Evolutionary conservation across 345 rosid species (phyloP).

Genomic region (Cardiospermum halicacabum): DNA sequence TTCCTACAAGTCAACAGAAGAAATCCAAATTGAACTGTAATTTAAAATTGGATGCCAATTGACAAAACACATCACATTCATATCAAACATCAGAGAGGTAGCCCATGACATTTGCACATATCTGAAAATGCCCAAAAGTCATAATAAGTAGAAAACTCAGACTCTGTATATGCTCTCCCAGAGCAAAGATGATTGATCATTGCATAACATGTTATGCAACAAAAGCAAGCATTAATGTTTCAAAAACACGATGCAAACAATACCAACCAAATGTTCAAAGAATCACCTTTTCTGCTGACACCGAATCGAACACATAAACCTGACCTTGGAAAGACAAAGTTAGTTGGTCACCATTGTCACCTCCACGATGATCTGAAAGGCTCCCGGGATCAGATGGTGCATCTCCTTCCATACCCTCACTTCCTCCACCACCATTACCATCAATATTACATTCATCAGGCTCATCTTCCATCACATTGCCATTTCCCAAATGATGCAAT

Average conservation of each 20-base stretch:
- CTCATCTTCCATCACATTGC: constrained; percentile 33
- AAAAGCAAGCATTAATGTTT: neutral
- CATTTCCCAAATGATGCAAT: constrained; percentile 38
- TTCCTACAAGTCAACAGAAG: neutral
- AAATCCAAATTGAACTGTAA: no score
- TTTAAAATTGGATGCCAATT: neutral
- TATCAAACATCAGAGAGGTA: neutral
- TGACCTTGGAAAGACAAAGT: constrained; percentile 74
- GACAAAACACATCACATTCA: constrained; percentile 2
- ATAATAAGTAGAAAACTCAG: neutral
- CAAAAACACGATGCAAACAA: neutral
- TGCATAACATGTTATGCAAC: neutral
- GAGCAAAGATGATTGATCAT: neutral
- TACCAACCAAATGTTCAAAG: neutral
- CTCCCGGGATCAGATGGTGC: constrained; percentile 52
- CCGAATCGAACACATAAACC: constrained; percentile 72
- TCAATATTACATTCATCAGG: constrained; percentile 28
- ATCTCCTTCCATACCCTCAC: constrained; percentile 37
- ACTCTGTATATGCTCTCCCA: neutral
- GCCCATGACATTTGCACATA: neutral
- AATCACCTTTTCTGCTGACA: constrained; percentile 59
- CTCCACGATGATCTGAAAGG: constrained; percentile 34
- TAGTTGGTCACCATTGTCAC: constrained; percentile 54
- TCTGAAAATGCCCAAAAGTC: neutral
- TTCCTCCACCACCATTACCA: constrained; percentile 28